These are phyloP conservation scores for Leonotis leonurus DNA, from an alignment of 257 asterid species.

Conservation along the genomic window DNA sequence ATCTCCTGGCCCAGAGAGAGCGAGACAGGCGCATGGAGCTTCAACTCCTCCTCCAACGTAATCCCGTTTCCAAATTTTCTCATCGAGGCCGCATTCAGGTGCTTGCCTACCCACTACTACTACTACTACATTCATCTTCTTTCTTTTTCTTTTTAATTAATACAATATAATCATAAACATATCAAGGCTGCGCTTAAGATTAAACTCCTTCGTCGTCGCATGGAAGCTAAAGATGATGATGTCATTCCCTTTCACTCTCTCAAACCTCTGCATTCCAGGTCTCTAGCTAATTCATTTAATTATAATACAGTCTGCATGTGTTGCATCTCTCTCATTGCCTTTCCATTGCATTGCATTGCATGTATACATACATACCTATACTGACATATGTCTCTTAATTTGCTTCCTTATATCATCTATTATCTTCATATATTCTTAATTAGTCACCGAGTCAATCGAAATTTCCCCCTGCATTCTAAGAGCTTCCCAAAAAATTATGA, in stretches of 20 bases:
- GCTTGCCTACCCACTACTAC: not conserved
- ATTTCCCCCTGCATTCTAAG: slow-evolving; percentile 9
- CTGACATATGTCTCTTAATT: too few species aligned
- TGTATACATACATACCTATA: too few species aligned
- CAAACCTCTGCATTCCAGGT: slow-evolving; percentile 38
- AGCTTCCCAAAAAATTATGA: slow-evolving; percentile 21
- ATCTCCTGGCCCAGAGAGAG: slow-evolving; percentile 49
- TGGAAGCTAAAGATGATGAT: slow-evolving; percentile 36
- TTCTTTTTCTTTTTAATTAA: not conserved
- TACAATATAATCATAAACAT: too few species aligned
- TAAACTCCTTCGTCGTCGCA: slow-evolving; percentile 49
- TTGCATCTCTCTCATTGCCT: not conserved
- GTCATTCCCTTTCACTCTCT: slow-evolving; percentile 24
- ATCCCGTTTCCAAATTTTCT: slow-evolving; percentile 60
- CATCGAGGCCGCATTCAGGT: slow-evolving; percentile 79
- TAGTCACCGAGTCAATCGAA: slow-evolving; percentile 39
- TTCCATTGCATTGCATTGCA: not conserved
- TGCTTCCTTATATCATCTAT: too few species aligned
- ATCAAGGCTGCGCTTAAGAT: slow-evolving; percentile 74
- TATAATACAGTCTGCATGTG: too few species aligned
- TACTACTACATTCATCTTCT: not conserved
- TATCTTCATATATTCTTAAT: not conserved
- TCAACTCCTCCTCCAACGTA: slow-evolving; percentile 33
- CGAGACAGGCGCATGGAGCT: slow-evolving; percentile 59
- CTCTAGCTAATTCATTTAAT: too few species aligned